A percentile compares a stretch with the other conserved stretches of the same genome.
Evolutionary conservation across 2,329 filamentous ascomycete species (phyloP).

Genomic region (Pyrenophora teres): DNA sequence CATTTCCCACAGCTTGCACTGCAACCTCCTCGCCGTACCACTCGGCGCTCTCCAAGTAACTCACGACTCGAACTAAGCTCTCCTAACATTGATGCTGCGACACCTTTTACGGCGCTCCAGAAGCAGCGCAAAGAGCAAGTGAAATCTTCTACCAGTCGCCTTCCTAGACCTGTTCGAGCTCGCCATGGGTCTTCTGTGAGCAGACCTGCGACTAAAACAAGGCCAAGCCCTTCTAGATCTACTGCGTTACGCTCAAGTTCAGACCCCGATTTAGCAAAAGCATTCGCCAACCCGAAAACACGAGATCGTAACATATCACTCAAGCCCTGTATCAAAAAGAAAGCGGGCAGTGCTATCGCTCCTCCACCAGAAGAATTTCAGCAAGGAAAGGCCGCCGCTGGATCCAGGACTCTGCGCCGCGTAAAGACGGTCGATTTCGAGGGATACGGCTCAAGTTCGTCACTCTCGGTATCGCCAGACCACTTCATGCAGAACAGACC

Average conservation of each 20-base stretch:
- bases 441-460: conserved; percentile 7
- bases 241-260: conserved; percentile 5
- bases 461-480: conserved; percentile 5
- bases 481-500: conserved; percentile 3
- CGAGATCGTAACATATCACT: conserved; percentile 12
- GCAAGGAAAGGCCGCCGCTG: neutral
- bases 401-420: conserved; percentile 22
- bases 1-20: neutral
- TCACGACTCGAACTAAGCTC: conserved; percentile 10
- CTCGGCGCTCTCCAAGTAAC: conserved; percentile 17
- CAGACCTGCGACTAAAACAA: conserved; percentile 5
- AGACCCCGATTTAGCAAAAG: conserved; percentile 6
- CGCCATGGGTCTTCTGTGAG: conserved; percentile 5
- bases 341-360: conserved; percentile 28
- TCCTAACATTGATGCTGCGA: conserved; percentile 11
- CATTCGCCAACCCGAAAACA: conserved; percentile 1
- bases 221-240: neutral
- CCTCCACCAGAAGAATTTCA: conserved; percentile 18
- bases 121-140: conserved; percentile 16
- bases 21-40: neutral
- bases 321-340: conserved; percentile 37
- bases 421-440: conserved; percentile 42
- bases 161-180: neutral
- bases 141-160: conserved; percentile 4
- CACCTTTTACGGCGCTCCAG: conserved; percentile 14